Base-by-base conservation (phyloP, 305 asterid genomes). In the Solanum aculeatissimum region DNA sequence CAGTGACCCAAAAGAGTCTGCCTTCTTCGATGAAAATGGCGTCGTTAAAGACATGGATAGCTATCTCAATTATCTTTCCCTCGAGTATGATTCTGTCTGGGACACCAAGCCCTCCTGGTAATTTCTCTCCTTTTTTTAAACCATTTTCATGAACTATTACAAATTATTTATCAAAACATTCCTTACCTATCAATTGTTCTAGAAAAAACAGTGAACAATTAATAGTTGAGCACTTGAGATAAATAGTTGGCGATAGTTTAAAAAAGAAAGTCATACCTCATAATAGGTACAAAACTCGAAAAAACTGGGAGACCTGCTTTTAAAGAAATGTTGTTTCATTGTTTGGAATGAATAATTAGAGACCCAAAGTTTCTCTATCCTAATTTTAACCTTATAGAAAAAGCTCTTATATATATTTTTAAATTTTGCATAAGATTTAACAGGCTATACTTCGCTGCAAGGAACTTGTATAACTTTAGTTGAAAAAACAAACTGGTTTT, bases 21-120 rank as follows among this genome's bases (percentile, higher is more conserved):
- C 86, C 5, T 93, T 90, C 88, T 86, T 96, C 84, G 94, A 94
- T 70, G 95, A 93, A 86, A 92, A 92, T 87, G 98, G 98, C 84
- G 96, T 84, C 83, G 93, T 96, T 12, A 86, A 93, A 55, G 99
- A 96, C 90, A 96, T 96, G 99, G 98, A 96, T 80, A 91, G 89
- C 25, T 96, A 96, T 87, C 98, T 96, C 86, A 91, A 94, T 88
- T 58, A 90, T 75, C 94, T 96, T 29, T 91, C 99, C 80, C 98
- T 93, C 3, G 98, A 96, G 88, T 96, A 94, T 74, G 99, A 93
- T 80, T 92, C 98, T 72, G 97, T 95, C 83, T 96, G 99, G 99
- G 98, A 96, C 88, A 94, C 98, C 92, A 96, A 96, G 78, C 99
- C 99, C 70, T 90, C 96, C 25, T 96, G 99, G 99, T 94, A 89